Conservation (phyloP, 179 eudicot species). For the Amaranthus tricolor region DNA sequence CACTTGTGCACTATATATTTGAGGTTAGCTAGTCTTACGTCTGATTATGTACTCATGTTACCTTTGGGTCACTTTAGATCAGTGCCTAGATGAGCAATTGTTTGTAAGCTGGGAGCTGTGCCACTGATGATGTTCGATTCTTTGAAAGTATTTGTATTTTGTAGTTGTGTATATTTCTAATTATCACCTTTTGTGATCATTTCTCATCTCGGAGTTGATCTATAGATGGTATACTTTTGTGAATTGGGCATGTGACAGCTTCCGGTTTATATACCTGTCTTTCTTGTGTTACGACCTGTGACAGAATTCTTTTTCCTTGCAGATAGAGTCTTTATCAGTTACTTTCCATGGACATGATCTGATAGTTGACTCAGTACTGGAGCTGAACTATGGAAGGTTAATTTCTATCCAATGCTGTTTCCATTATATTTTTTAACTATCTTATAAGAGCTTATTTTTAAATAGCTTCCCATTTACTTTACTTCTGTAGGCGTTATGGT, state of each 20-base stretch:
- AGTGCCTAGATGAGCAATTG: conserved; percentile 12
- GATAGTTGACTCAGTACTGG: conserved; percentile 78
- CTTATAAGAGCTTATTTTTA: neutral
- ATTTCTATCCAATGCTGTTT: conserved; percentile 2
- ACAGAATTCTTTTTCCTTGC: conserved; percentile 28
- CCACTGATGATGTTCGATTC: conserved; percentile 25
- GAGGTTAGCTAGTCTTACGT: conserved; percentile 27
- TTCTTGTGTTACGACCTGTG: neutral
- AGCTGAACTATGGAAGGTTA: conserved; percentile 91
- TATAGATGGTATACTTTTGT: conserved; percentile 9
- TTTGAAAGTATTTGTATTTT: conserved; percentile 21
- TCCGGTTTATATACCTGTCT: neutral
- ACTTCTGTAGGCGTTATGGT: conserved; percentile 73
- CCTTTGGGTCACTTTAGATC: conserved; percentile 25
- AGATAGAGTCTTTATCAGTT: conserved; percentile 94
- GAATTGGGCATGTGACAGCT: neutral
- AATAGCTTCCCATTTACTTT: neutral
- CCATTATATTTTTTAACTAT: neutral
- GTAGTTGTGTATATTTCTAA: conserved; percentile 19
- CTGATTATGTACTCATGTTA: conserved; percentile 31
- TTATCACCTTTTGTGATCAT: conserved; percentile 7
- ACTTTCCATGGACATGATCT: conserved; percentile 99
- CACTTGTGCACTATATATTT: neutral
- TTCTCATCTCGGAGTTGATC: conserved; percentile 13
- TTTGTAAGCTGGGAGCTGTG: conserved; percentile 22